Evolutionary conservation across 306 rosid species (phyloP).

Genomic region (Trichosanthes cucumerina): DNA sequence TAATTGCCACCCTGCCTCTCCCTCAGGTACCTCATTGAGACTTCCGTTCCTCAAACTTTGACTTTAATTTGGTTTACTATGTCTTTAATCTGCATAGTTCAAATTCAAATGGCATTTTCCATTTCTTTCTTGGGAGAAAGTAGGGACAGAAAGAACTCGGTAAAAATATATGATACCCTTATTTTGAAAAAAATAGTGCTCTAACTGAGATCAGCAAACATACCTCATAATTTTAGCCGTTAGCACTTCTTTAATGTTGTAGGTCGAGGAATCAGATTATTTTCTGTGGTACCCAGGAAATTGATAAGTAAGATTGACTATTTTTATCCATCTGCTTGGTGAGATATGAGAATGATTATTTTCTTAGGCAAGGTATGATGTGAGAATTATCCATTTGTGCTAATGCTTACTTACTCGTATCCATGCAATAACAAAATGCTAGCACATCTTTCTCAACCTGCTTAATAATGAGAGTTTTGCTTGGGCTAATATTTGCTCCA

Average conservation of each 20-base stretch:
- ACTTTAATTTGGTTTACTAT: background rate
- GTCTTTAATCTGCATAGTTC: background rate
- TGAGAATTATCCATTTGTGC: background rate
- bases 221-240: background rate
- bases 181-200: background rate
- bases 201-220: background rate
- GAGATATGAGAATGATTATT: background rate
- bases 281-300: background rate
- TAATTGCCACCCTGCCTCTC: conserved; percentile 83
- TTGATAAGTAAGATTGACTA: background rate
- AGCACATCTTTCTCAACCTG: background rate
- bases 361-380: background rate
- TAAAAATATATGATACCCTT: background rate
- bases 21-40: conserved; percentile 56
- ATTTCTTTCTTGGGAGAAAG: background rate
- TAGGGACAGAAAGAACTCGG: background rate
- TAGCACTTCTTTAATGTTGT: background rate
- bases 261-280: background rate
- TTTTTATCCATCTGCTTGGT: background rate
- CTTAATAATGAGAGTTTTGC: background rate
- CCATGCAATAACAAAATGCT: background rate
- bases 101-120: background rate
- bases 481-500: background rate
- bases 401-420: background rate
- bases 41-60: background rate